Conservation (phyloP, 352 stramenopile species). For the Pythium phragmitis region DNA sequence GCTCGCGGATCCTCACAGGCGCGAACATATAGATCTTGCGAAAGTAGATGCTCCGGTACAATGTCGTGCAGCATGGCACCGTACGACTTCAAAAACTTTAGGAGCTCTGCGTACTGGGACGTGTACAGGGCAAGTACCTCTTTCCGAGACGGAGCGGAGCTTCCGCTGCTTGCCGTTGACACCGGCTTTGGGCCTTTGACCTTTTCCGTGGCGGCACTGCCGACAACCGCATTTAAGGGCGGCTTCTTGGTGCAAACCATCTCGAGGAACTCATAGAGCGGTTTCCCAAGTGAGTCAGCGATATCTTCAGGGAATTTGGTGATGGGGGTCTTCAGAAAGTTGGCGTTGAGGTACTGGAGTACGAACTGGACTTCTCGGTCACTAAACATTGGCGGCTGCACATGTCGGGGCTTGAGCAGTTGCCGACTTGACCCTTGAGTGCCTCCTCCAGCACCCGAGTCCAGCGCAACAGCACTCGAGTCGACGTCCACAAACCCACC, state of each 20-base stretch:
- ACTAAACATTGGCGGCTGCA: constrained; percentile 22
- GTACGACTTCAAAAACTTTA: constrained; percentile 91
- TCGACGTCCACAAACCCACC: constrained; percentile 57
- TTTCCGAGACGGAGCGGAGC: constrained; percentile 40
- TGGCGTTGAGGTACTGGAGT: constrained; percentile 85
- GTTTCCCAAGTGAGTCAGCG: constrained; percentile 67
- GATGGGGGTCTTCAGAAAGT: constrained; percentile 71
- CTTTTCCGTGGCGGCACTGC: constrained; percentile 22
- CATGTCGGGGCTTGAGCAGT: neutral
- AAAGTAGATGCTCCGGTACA: constrained; percentile 72
- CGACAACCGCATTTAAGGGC: constrained; percentile 33
- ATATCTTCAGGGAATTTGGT: constrained; percentile 78
- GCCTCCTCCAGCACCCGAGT: neutral
- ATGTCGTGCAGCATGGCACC: constrained; percentile 91
- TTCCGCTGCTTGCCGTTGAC: neutral
- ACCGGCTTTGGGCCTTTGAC: constrained; percentile 29
- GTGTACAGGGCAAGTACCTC: constrained; percentile 57
- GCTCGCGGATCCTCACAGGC: constrained; percentile 66
- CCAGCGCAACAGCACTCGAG: constrained; percentile 18
- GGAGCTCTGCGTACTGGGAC: constrained; percentile 81
- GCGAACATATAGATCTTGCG: constrained; percentile 77
- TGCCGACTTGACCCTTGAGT: neutral
- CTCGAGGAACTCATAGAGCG: constrained; percentile 89
- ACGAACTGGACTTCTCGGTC: constrained; percentile 61
- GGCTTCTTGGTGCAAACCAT: constrained; percentile 88